Evolutionary conservation across 257 asterid species (phyloP).

Genomic region (Solanum appendiculatum): DNA sequence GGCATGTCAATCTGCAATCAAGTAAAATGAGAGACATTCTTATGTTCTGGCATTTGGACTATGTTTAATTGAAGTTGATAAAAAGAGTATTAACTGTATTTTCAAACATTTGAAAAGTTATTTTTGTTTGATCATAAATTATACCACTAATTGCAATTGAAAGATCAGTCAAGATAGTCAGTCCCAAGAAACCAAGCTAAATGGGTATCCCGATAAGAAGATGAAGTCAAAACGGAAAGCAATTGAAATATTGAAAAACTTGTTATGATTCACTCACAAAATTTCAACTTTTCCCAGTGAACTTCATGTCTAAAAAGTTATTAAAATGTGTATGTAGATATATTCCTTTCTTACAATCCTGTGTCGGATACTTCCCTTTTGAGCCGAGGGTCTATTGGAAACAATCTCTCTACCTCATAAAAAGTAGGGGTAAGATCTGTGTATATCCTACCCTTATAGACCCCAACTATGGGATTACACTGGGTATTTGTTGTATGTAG

Average conservation of each 20-base stretch:
- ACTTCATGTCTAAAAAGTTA: not conserved
- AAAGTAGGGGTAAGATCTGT: not conserved
- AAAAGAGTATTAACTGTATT: not conserved
- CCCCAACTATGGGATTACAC: not conserved
- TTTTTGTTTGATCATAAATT: not conserved
- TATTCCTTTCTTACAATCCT: not conserved
- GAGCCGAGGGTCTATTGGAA: not conserved
- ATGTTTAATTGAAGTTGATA: not conserved
- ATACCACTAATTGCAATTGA: not conserved
- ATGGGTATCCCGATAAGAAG: not conserved
- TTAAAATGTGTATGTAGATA: not conserved
- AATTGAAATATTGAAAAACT: not conserved
- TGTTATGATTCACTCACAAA: not conserved
- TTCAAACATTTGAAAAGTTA: not conserved
- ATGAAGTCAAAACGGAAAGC: not conserved
- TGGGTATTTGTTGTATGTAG: not conserved
- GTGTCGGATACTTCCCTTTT: not conserved
- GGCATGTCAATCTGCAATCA: conserved; percentile 71
- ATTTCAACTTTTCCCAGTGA: not conserved
- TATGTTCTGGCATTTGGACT: not conserved
- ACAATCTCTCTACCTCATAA: not conserved
- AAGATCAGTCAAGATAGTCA: not conserved
- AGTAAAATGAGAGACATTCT: not conserved
- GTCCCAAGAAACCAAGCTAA: not conserved
- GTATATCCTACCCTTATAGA: not conserved